Percentiles rank a stretch among this genome's conserved stretches.
These are phyloP conservation scores for Epichloe elymi DNA, from an alignment of 2,329 filamentous ascomycete species.

Conservation along the genomic window DNA sequence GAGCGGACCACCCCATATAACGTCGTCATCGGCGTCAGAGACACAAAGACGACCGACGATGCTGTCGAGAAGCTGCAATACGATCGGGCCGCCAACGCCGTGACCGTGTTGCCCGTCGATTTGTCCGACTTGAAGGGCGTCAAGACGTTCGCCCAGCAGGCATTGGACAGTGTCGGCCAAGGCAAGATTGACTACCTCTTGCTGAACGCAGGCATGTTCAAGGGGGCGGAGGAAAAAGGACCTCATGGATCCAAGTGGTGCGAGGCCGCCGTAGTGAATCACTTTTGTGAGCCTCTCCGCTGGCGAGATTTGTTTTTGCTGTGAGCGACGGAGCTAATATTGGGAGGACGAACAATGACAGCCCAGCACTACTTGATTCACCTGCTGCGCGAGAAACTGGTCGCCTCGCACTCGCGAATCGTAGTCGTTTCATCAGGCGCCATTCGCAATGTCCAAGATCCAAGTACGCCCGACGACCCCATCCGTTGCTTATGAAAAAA, in stretches of 20 bases:
- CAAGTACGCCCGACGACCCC: constrained; percentile 14
- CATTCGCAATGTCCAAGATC: constrained; percentile 26
- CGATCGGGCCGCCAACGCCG: constrained; percentile 24
- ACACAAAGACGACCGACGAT: constrained; percentile 25
- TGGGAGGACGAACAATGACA: constrained; percentile 10
- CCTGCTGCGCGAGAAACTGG: constrained; percentile 33
- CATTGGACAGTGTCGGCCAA: constrained; percentile 27
- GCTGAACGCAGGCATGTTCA: constrained; percentile 34
- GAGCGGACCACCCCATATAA: constrained; percentile 30
- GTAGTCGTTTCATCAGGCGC: constrained; percentile 39
- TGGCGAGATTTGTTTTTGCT: not conserved
- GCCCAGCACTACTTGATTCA: constrained; percentile 42
- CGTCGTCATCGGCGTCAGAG: constrained; percentile 37
- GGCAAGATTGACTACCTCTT: constrained; percentile 34
- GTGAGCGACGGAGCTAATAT: not conserved
- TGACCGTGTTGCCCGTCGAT: constrained; percentile 36
- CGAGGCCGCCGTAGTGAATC: constrained; percentile 37
- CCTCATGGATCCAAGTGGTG: constrained; percentile 34
- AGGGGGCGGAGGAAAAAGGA: constrained; percentile 21
- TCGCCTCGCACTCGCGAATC: constrained; percentile 31
- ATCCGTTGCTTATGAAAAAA: no score
- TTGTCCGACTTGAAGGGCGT: constrained; percentile 31
- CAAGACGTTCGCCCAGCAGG: constrained; percentile 31
- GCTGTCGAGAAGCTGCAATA: constrained; percentile 30
- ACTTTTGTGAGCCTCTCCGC: constrained; percentile 27